These are phyloP conservation scores for California macrophylla DNA, from an alignment of 441 rosid genomes.

Conservation along the genomic window DNA sequence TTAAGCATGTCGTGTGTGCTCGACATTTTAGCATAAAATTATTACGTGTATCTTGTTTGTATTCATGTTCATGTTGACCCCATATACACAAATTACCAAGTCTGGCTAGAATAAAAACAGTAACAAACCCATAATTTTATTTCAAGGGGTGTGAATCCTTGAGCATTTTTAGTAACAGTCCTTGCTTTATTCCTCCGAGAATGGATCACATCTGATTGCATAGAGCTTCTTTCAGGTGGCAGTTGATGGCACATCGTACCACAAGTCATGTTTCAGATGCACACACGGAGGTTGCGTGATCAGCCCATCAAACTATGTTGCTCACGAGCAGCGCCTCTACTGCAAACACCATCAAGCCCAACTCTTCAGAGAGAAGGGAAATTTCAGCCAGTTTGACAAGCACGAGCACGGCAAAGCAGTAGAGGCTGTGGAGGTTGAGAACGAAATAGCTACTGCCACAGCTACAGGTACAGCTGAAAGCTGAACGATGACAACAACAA, in stretches of 20 bases:
- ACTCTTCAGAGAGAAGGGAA: slow-evolving; percentile 63
- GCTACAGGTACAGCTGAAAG: slow-evolving; percentile 11
- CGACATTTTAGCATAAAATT: no score
- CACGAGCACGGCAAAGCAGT: slow-evolving; percentile 25
- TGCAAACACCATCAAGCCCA: slow-evolving; percentile 70
- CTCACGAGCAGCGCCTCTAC: slow-evolving; percentile 56
- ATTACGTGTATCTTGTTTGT: no score
- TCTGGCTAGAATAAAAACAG: no score
- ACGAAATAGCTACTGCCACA: slow-evolving; percentile 17
- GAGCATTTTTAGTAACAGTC: no score
- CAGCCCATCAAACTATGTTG: slow-evolving; percentile 56
- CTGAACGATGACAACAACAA: neutral
- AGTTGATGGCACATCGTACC: slow-evolving; percentile 56
- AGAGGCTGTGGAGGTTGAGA: slow-evolving; percentile 17
- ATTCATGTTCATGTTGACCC: no score
- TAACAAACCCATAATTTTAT: no score
- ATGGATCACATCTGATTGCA: neutral
- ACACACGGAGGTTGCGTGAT: slow-evolving; percentile 57
- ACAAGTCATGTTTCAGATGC: slow-evolving; percentile 62
- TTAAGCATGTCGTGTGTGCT: no score
- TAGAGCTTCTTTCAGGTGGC: slow-evolving; percentile 41
- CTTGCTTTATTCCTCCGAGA: no score
- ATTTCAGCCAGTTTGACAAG: slow-evolving; percentile 63
- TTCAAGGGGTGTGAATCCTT: no score
- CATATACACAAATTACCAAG: no score